Evolutionary conservation across 1,139 yeast genomes (phyloP).

Genomic region (Hyphopichia pseudoburtonii): DNA sequence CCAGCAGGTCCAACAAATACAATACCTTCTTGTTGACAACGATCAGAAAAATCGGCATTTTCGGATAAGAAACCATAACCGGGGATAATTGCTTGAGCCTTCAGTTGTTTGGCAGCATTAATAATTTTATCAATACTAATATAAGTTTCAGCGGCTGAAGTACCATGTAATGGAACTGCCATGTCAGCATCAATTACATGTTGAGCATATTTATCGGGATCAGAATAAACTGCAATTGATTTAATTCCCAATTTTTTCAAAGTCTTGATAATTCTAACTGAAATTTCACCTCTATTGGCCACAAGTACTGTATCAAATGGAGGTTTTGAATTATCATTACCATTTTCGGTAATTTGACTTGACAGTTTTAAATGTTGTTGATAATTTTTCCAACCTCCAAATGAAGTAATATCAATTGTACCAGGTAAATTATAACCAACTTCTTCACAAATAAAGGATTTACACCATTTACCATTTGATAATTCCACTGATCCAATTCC

Average conservation of each 20-base stretch:
- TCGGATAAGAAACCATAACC: conserved; percentile 97
- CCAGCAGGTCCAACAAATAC: conserved; percentile 96
- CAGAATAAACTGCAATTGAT: conserved; percentile 87
- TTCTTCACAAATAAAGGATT: conserved; percentile 94
- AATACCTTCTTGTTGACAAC: conserved; percentile 78
- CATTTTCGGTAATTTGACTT: conserved; percentile 19
- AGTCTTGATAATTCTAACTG: conserved; percentile 89
- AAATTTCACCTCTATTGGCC: conserved; percentile 97
- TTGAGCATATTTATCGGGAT: conserved; percentile 83
- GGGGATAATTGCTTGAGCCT: conserved; percentile 91
- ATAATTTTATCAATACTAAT: conserved; percentile 81
- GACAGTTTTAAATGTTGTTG: conserved; percentile 42
- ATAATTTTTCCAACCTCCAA: conserved; percentile 86
- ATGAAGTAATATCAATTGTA: conserved; percentile 73
- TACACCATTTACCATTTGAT: conserved; percentile 76
- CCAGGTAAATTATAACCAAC: conserved; percentile 71
- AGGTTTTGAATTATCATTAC: conserved; percentile 3
- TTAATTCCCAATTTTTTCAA: conserved; percentile 74
- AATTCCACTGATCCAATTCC: conserved; percentile 93
- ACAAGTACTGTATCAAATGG: conserved; percentile 85
- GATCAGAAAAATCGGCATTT: conserved; percentile 92
- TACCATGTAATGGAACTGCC: conserved; percentile 76
- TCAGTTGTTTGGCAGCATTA: conserved; percentile 76
- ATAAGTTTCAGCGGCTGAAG: conserved; percentile 87
- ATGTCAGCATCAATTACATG: conserved; percentile 84